phyloP scores from a whole-genome alignment of 495 filamentous ascomycete genomes.

The Haplographium delicatum region DNA sequence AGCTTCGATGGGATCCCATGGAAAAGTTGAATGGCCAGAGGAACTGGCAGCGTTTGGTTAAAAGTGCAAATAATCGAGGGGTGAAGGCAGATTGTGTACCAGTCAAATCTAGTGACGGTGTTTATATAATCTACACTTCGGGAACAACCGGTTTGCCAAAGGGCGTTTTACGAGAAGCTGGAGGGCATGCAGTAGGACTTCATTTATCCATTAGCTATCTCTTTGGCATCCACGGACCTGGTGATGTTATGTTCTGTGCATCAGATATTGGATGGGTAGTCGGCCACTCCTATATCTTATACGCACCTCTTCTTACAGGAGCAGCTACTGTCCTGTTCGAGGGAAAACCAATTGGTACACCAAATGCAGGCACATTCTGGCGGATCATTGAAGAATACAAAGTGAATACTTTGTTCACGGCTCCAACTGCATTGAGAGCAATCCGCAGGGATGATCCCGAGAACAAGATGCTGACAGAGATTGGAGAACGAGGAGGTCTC shows the following conservation, averaged over 20 bases:
- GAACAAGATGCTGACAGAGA: constrained; percentile 54
- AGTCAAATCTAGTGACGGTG: constrained; percentile 65
- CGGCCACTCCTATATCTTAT: constrained; percentile 80
- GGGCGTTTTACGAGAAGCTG: constrained; percentile 78
- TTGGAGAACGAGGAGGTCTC: constrained; percentile 61
- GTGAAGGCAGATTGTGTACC: constrained; percentile 67
- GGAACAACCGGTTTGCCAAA: constrained; percentile 87
- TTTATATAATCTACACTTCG: constrained; percentile 88
- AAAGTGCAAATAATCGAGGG: constrained; percentile 58
- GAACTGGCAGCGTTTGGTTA: constrained; percentile 72
- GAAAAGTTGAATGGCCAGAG: constrained; percentile 60
- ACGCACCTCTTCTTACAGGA: constrained; percentile 75
- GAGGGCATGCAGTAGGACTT: constrained; percentile 83
- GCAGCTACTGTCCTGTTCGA: constrained; percentile 87
- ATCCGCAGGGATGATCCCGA: constrained; percentile 82
- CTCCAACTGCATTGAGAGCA: constrained; percentile 80
- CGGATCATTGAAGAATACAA: constrained; percentile 77
- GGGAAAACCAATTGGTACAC: constrained; percentile 88
- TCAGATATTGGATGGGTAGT: constrained; percentile 87
- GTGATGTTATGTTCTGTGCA: constrained; percentile 80
- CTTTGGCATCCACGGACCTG: constrained; percentile 72
- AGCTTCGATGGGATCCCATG: constrained; percentile 66
- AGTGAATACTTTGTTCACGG: constrained; percentile 79
- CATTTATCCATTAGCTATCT: constrained; percentile 72
- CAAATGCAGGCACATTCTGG: constrained; percentile 84